Evolutionary conservation across 345 rosid species (phyloP).

Genomic region (Linum usitatissimum): DNA sequence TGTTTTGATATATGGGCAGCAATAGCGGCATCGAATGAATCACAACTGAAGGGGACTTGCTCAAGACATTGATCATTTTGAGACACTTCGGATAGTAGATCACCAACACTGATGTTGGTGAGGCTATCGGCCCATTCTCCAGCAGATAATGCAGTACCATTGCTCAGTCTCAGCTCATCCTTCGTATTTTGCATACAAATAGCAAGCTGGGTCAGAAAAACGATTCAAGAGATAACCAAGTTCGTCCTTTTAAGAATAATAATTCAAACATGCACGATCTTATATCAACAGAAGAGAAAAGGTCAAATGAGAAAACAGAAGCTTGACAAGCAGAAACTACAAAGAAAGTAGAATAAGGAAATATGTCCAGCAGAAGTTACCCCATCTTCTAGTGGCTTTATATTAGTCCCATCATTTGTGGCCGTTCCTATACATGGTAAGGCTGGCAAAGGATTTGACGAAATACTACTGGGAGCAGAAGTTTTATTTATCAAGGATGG

Average conservation of each 20-base stretch:
- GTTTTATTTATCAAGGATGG: slow-evolving; percentile 24
- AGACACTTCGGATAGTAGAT: slow-evolving; percentile 59
- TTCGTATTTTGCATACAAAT: slow-evolving; percentile 14
- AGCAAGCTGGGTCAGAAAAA: slow-evolving; percentile 11
- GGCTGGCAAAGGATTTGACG: slow-evolving; percentile 21
- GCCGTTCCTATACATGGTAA: slow-evolving; percentile 24
- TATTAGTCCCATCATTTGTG: slow-evolving; percentile 17
- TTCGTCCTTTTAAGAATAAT: neutral
- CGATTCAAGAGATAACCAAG: neutral
- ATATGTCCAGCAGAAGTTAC: slow-evolving; percentile 23
- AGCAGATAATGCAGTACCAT: slow-evolving; percentile 39
- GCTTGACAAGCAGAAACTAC: too few relatives aligned
- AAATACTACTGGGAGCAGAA: slow-evolving; percentile 16
- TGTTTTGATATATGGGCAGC: slow-evolving; percentile 88
- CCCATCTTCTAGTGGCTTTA: slow-evolving; percentile 24
- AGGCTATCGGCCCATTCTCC: slow-evolving; percentile 97
- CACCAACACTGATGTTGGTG: slow-evolving; percentile 84
- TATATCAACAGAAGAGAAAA: neutral
- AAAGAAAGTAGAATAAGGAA: neutral
- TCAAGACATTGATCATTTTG: slow-evolving; percentile 44
- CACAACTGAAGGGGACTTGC: slow-evolving; percentile 64
- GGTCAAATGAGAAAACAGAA: too few relatives aligned
- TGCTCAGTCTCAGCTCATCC: slow-evolving; percentile 34
- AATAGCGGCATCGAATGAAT: slow-evolving; percentile 97
- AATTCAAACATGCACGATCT: neutral